These are phyloP conservation scores for Russula brevipes DNA, from an alignment of 768 basidiomycete species.

Conservation along the genomic window DNA sequence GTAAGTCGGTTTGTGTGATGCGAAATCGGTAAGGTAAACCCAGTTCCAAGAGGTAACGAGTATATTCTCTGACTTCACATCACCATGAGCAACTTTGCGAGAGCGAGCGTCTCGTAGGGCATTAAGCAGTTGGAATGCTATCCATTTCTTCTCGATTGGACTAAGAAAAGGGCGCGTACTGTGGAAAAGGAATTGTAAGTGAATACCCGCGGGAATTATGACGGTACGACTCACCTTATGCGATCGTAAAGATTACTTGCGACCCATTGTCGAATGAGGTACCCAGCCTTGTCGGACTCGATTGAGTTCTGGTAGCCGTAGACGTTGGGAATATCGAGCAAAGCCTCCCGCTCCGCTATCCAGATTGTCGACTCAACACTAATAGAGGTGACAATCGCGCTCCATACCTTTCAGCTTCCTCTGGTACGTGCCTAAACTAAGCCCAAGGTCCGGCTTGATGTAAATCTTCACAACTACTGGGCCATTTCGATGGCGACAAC, in stretches of 20 bases:
- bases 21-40: constrained; percentile 93
- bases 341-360: constrained; percentile 77
- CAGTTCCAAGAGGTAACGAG: constrained; percentile 95
- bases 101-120: constrained; percentile 79
- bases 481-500: constrained; percentile 78
- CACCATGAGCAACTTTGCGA: constrained; percentile 90
- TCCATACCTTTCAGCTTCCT: constrained; percentile 68
- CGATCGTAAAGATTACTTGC: constrained; percentile 94
- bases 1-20: constrained; percentile 89
- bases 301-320: constrained; percentile 85
- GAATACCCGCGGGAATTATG: neutral
- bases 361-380: neutral
- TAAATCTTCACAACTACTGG: constrained; percentile 91
- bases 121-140: constrained; percentile 86
- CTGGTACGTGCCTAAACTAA: constrained; percentile 71
- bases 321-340: constrained; percentile 81
- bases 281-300: constrained; percentile 95
- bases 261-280: constrained; percentile 91
- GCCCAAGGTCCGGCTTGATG: constrained; percentile 85
- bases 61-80: constrained; percentile 96
- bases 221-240: constrained; percentile 66
- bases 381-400: constrained; percentile 10
- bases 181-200: neutral
- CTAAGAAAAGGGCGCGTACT: constrained; percentile 96
- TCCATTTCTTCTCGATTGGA: constrained; percentile 95